Conservation (phyloP, 352 stramenopile species). For the Pythium pyrilobum region DNA sequence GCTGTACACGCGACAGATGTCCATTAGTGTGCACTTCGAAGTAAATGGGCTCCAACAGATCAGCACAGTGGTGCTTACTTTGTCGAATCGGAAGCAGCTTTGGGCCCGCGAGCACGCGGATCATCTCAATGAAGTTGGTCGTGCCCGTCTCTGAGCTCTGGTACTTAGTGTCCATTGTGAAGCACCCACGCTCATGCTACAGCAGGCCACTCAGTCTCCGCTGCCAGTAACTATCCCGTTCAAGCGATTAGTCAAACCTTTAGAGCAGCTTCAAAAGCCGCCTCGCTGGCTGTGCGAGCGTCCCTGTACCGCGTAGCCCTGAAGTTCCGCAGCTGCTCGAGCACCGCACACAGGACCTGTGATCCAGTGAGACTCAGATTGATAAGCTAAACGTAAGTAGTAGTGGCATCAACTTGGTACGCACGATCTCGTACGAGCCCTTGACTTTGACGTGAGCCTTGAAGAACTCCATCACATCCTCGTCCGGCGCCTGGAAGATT, state of each 20-base stretch:
- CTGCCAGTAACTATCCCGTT: neutral
- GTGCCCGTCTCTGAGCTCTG: slow-evolving; percentile 27
- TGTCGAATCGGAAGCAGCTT: slow-evolving; percentile 52
- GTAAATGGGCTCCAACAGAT: too few species aligned
- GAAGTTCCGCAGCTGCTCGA: slow-evolving; percentile 93
- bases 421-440: slow-evolving; percentile 83
- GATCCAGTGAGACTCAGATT: neutral
- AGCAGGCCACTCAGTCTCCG: neutral
- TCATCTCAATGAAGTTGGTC: slow-evolving; percentile 57
- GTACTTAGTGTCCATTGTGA: slow-evolving; percentile 45
- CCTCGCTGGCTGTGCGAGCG: slow-evolving; percentile 66
- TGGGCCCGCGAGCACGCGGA: slow-evolving; percentile 46
- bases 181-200: slow-evolving; percentile 45
- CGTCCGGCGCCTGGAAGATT: slow-evolving; percentile 83
- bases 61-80: slow-evolving; percentile 27
- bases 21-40: neutral
- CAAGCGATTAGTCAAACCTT: slow-evolving; percentile 32
- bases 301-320: slow-evolving; percentile 87
- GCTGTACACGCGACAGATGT: slow-evolving; percentile 12
- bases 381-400: neutral
- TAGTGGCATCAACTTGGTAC: neutral
- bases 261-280: slow-evolving; percentile 59
- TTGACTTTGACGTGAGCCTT: slow-evolving; percentile 84
- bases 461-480: slow-evolving; percentile 83
- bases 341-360: slow-evolving; percentile 72